Base-by-base conservation (phyloP, 2,329 filamentous ascomycete genomes). In the Fusarium sp. region DNA sequence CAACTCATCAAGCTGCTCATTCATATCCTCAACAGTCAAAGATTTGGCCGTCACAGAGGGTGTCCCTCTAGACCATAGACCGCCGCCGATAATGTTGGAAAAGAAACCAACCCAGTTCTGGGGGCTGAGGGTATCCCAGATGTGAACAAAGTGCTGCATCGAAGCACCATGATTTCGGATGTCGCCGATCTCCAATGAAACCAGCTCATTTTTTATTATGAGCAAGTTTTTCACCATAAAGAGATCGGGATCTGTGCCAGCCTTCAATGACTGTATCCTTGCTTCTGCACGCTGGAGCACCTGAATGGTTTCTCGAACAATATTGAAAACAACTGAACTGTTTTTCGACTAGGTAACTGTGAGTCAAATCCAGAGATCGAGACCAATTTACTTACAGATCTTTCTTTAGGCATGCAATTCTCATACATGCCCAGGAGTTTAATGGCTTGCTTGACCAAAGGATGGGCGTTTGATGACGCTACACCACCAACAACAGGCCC, bases 141-240 rank as follows among this genome's bases (percentile, higher is more conserved):
- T 90, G 67, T 88, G 88, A 18, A 85, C 82, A 75, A 91, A 91
- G 75, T 91, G 89, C 73, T 90, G 88, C 83, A 89, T 86, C 8
- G 80, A 79, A 30, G 73, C 64, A 15, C 78, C 66, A 46, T 87
- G 84, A 60, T 86, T 87, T 64, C 88, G 84, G 18, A 90, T 86
- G 71, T 91, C 89, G 55, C 89, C 95, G 73, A 99, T 98, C 82
- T 99, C 96, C 68, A 99, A 94, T 13, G 95, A 95, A 30, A 99
- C 91, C 55, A 99, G 92, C 79, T 98, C 93, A 78, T 98, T 97
- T 81, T 98, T 98, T 55, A 99, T 88, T 53, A 98, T 91, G 53
- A 99, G 91, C 4, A 99, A 87, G 79, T 99, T 97, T 75, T 95
- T 96, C 75, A 99, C 91, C 77, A 98, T 91, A 81, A 99, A 99